Evolutionary conservation across 208 protist species (phyloP).

Genomic region (Plasmodiophora brassicae): DNA sequence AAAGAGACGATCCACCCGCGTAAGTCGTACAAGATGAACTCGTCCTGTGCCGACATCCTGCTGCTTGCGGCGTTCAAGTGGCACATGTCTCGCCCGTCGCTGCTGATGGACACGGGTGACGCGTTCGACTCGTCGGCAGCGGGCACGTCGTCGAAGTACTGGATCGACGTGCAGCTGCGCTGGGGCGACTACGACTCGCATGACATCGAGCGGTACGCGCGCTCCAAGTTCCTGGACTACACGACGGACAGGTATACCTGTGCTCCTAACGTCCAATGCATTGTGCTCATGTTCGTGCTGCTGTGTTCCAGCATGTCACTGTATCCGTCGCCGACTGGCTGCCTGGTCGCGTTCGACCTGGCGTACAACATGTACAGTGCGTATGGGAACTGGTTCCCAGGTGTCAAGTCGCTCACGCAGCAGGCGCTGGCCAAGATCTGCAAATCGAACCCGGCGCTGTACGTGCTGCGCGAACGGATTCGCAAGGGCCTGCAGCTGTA

Average conservation of each 20-base stretch:
- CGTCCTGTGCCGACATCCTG: conserved; percentile 72
- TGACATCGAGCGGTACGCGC: conserved; percentile 98
- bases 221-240: conserved; percentile 99
- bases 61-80: conserved; percentile 71
- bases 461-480: conserved; percentile 97
- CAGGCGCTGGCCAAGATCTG: conserved; percentile 98
- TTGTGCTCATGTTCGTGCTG: background rate
- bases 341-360: conserved; percentile 97
- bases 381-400: conserved; percentile 96
- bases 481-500: conserved; percentile 99
- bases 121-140: conserved; percentile 70
- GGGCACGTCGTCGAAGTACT: conserved; percentile 91
- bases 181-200: conserved; percentile 99
- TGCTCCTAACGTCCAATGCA: background rate
- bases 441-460: conserved; percentile 98
- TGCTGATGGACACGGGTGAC: conserved; percentile 75
- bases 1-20: conserved; percentile 96
- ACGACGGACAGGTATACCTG: conserved; percentile 75
- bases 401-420: conserved; percentile 90
- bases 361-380: conserved; percentile 88
- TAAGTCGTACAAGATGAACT: conserved; percentile 99
- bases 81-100: conserved; percentile 89
- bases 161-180: conserved; percentile 99
- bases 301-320: conserved; percentile 80
- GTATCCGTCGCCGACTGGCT: conserved; percentile 97